Evolutionary conservation across 176 grass and related monocot genomes (phyloP).

Genomic region (Juncus inflexus): DNA sequence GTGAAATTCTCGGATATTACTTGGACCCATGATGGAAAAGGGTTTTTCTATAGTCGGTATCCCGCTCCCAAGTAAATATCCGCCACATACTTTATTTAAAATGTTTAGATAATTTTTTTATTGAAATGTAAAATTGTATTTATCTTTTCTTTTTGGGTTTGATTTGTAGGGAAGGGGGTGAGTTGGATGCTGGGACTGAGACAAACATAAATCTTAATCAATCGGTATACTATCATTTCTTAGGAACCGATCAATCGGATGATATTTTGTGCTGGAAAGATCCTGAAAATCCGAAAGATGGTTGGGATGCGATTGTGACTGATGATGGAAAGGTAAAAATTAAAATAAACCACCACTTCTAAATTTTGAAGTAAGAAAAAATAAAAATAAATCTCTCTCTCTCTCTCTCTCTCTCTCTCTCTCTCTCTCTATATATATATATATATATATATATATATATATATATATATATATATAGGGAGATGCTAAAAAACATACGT

Average conservation of each 20-base stretch:
- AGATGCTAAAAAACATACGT: too few relatives aligned
- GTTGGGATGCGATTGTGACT: constrained; percentile 49
- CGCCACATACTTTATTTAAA: background rate
- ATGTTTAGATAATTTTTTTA: background rate
- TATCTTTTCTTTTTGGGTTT: constrained; percentile 16
- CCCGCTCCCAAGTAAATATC: constrained; percentile 63
- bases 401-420: too few relatives aligned
- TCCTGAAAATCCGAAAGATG: constrained; percentile 74
- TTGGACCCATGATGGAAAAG: constrained; percentile 86
- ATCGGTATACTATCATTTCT: constrained; percentile 79
- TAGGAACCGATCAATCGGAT: constrained; percentile 78
- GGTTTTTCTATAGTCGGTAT: constrained; percentile 93
- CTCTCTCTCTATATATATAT: too few relatives aligned
- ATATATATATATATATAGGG: too few relatives aligned
- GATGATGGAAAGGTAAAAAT: constrained; percentile 76
- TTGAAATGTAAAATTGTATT: background rate
- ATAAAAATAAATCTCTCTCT: too few relatives aligned
- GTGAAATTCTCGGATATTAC: constrained; percentile 87
- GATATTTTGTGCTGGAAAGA: constrained; percentile 98
- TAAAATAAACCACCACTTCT: too few relatives aligned
- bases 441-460: too few relatives aligned
- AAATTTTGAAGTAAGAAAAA: too few relatives aligned
- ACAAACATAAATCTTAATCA: constrained; percentile 94
- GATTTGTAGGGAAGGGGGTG: constrained; percentile 36
- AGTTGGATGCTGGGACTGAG: constrained; percentile 82